Evolutionary conservation across 805 yeast species (phyloP).

Genomic region (Starmerella tilneyi): DNA sequence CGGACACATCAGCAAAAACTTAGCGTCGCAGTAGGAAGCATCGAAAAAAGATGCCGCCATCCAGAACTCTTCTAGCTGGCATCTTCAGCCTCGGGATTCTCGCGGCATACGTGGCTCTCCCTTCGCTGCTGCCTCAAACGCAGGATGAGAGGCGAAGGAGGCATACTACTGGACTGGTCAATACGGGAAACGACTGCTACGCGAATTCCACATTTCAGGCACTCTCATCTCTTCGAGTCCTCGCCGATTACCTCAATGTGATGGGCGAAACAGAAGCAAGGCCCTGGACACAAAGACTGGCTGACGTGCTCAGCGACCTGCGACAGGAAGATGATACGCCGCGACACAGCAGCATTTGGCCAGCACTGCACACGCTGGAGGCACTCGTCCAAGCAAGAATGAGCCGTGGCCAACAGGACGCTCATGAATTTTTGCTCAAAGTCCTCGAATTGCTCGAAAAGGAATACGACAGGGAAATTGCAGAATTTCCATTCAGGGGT

Average conservation of each 20-base stretch:
- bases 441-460: conserved; percentile 65
- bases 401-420: conserved; percentile 81
- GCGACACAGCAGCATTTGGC: conserved; percentile 63
- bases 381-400: conserved; percentile 60
- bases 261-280: not conserved
- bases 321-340: conserved; percentile 51
- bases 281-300: conserved; percentile 24
- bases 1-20: no score
- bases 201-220: conserved; percentile 82
- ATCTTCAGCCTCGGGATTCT: not conserved
- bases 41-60: not conserved
- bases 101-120: conserved; percentile 11
- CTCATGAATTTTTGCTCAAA: conserved; percentile 81
- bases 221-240: conserved; percentile 26
- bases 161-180: conserved; percentile 69
- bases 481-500: conserved; percentile 63
- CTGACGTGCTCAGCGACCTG: conserved; percentile 32
- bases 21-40: no score
- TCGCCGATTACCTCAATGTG: conserved; percentile 24
- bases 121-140: conserved; percentile 5
- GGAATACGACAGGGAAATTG: conserved; percentile 35
- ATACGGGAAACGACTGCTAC: conserved; percentile 80
- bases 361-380: conserved; percentile 64
- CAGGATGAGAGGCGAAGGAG: not conserved
- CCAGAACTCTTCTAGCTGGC: not conserved